Evolutionary conservation across 2,329 filamentous ascomycete genomes (phyloP), one percentile per base, ranked within the genome.

Genomic region (Alternaria tenuissima): DNA sequence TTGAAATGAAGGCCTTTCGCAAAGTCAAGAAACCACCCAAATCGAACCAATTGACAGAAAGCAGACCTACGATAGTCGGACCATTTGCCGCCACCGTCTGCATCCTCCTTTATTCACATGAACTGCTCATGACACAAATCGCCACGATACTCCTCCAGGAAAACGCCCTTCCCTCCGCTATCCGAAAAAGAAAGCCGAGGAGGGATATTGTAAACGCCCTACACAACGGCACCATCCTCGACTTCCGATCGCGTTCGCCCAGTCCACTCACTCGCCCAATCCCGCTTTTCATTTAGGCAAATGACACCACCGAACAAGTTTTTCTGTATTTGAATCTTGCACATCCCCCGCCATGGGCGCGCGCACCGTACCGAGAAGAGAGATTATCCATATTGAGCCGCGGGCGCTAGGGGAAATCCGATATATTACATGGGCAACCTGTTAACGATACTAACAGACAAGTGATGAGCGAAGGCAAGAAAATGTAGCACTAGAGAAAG

Each of bases 211-310:
- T 24, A 42, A 16, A 24, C 28, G 44, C 46, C 28, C 28, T 47
- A 18, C 43, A 4, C 26, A 48, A 34, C 18, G 30, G 30, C 16
- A 16, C 8, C 22, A 41, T 3, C 24, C 11, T 30, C 12, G 6
- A 7, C 7, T n/a, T 36, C 32, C 46, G 7, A 49, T 49, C 46
- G 22, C 46, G 34, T 24, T 18, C 30, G 5, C 18, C 46, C 30
- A 36, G 9, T 14, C 20, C 12, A 42, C 12, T 24, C 12, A 24
- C 39, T 24, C 20, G 20, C 39, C 43, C 22, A 26, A 53, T 41
- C 42, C 9, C 36, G 28, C 16, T 20, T 30, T 36, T 63, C 53
- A 69, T 71, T 71, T 67, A 69, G 65, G 59, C 67, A 67, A 63
- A 69, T 71, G 55, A 60, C 61, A 52, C 36, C 20, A 42, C 52